Evolutionary conservation across 441 rosid genomes (phyloP).

Genomic region (Gossypium trilobum): DNA sequence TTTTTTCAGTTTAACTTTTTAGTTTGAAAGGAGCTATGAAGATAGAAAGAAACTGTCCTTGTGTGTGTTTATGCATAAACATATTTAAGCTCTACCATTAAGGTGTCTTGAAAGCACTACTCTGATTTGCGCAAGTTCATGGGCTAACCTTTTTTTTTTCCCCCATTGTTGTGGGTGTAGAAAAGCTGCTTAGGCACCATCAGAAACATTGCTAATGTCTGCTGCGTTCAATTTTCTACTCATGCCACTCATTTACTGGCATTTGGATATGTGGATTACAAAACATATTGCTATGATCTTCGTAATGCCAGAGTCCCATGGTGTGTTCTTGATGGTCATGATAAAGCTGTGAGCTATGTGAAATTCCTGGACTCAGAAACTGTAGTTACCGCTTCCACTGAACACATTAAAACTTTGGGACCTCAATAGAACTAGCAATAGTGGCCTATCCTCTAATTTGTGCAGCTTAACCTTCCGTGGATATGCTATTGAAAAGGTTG

Average conservation of each 20-base stretch:
- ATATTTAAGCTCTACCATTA: conserved; percentile 5
- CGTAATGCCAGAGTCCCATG: conserved; percentile 70
- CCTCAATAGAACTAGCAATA: conserved; percentile 56
- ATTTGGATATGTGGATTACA: conserved; percentile 84
- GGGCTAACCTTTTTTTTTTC: conserved; percentile 8
- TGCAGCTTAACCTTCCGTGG: conserved; percentile 71
- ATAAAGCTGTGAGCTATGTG: conserved; percentile 80
- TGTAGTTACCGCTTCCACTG: conserved; percentile 85
- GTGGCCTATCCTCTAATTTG: conserved; percentile 52
- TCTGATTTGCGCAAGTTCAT: conserved; percentile 14
- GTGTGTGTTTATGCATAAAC: neutral
- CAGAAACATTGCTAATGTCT: conserved; percentile 69
- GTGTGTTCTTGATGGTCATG: conserved; percentile 79
- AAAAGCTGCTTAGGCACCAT: conserved; percentile 62
- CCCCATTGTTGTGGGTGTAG: conserved; percentile 33
- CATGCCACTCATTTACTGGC: conserved; percentile 76
- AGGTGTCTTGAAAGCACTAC: conserved; percentile 8
- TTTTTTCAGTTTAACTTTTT: neutral
- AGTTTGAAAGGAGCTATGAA: neutral
- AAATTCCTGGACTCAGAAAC: conserved; percentile 82
- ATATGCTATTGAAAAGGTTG: conserved; percentile 83
- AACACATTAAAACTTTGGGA: conserved; percentile 92
- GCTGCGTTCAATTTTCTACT: conserved; percentile 86
- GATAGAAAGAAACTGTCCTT: neutral
- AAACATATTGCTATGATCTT: conserved; percentile 80